Evolutionary conservation across 73 alveolate species (phyloP).

Genomic region (Paramecium sexaurelia): DNA sequence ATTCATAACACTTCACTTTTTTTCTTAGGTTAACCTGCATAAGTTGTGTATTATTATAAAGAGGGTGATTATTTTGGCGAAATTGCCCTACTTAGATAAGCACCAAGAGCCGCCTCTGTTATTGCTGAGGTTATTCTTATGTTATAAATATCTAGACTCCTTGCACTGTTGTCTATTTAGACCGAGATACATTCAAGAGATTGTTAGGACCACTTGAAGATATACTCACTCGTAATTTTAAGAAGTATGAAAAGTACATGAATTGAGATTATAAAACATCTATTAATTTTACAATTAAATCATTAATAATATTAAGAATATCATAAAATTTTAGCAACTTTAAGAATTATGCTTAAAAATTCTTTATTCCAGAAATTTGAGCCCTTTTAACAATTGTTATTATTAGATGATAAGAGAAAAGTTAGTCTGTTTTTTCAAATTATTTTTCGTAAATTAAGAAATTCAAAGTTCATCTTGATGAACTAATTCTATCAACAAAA

Average conservation of each 20-base stretch:
- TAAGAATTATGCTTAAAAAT: no score
- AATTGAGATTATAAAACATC: slow-evolving; percentile 43
- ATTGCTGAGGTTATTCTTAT: slow-evolving; percentile 77
- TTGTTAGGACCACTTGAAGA: slow-evolving; percentile 88
- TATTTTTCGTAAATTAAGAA: no score
- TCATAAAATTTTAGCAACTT: no score
- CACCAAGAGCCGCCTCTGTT: slow-evolving; percentile 95
- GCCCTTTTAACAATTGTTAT: no score
- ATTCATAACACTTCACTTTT: slow-evolving; percentile 69
- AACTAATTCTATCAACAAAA: no score
- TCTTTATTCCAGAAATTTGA: no score
- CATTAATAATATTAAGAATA: no score
- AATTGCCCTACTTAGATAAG: slow-evolving; percentile 91
- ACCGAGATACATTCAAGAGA: slow-evolving; percentile 80
- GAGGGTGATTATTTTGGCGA: slow-evolving; percentile 97
- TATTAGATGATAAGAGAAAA: no score
- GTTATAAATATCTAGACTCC: slow-evolving; percentile 43
- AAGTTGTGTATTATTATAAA: slow-evolving; percentile 82
- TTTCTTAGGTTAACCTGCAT: slow-evolving; percentile 73
- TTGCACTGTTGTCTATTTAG: slow-evolving; percentile 70
- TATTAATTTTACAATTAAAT: neutral
- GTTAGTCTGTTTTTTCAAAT: no score
- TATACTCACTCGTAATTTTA: slow-evolving; percentile 75
- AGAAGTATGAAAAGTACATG: slow-evolving; percentile 75
- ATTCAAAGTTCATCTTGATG: no score